Conservation (phyloP, 2,329 filamentous ascomycete species). For the Ophiocordyceps unilateralis region DNA sequence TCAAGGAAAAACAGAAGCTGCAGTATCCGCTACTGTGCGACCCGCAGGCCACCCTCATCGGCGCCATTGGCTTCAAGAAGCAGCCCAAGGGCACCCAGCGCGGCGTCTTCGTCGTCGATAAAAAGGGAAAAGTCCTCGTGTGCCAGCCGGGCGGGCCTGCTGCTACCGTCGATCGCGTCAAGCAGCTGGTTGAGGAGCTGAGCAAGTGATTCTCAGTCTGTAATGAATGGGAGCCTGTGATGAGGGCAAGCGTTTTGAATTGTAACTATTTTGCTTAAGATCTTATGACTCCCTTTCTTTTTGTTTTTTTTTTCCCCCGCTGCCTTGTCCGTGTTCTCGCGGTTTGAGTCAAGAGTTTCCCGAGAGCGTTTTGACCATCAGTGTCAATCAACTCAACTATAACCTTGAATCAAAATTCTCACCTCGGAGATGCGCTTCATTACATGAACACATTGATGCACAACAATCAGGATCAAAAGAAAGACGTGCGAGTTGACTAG, state of each 20-base stretch:
- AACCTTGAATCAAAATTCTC: too few species aligned
- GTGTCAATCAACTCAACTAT: too few species aligned
- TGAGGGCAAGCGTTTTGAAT: background rate
- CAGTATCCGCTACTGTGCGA: conserved; percentile 84
- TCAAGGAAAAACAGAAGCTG: conserved; percentile 80
- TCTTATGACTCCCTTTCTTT: too few species aligned
- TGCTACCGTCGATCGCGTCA: conserved; percentile 60
- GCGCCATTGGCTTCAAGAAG: conserved; percentile 82
- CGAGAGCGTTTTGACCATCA: too few species aligned
- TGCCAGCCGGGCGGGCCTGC: conserved; percentile 60
- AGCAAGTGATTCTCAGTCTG: conserved; percentile 3
- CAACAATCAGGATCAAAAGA: too few species aligned
- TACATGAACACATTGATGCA: too few species aligned
- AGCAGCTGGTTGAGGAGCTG: conserved; percentile 43
- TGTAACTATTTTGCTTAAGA: too few species aligned
- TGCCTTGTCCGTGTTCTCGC: too few species aligned
- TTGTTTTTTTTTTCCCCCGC: too few species aligned
- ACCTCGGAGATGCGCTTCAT: too few species aligned
- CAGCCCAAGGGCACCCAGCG: conserved; percentile 60
- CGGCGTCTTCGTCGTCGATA: conserved; percentile 77
- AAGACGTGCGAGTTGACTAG: too few species aligned
- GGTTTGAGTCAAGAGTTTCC: too few species aligned
- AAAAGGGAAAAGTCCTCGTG: conserved; percentile 63
- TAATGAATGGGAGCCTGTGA: background rate
- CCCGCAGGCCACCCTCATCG: conserved; percentile 53